Conservation (phyloP, 2,329 filamentous ascomycete species). For the Knufia fluminis region DNA sequence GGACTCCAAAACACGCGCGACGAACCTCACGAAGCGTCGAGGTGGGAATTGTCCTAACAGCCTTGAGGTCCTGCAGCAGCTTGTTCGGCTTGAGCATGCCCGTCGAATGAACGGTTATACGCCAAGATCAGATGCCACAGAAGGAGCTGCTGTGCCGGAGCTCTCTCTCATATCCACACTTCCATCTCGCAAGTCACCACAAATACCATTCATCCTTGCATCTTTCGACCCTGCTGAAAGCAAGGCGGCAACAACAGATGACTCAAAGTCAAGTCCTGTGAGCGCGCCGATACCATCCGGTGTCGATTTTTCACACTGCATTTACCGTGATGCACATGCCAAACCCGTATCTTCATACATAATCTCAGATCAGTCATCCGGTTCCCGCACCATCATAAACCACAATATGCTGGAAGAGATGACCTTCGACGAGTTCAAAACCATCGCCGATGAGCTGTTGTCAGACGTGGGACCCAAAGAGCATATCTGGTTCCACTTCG, state of each 20-base stretch:
- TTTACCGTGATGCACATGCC: conserved; percentile 47
- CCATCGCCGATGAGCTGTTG: conserved; percentile 36
- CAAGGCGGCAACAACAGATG: no score
- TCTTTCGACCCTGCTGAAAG: conserved; percentile 43
- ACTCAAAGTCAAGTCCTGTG: no score
- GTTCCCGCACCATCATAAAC: conserved; percentile 61
- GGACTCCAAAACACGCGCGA: conserved; percentile 64
- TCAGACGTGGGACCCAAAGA: conserved; percentile 37
- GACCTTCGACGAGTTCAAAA: conserved; percentile 51
- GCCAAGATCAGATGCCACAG: neutral
- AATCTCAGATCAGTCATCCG: conserved; percentile 50
- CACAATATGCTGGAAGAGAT: conserved; percentile 61
- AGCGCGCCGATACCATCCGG: no score
- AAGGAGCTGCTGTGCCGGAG: conserved; percentile 15
- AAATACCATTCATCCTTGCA: conserved; percentile 42
- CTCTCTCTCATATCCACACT: conserved; percentile 40
- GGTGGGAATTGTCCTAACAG: conserved; percentile 67
- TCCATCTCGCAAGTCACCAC: conserved; percentile 44
- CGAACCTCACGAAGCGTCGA: conserved; percentile 48
- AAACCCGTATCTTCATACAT: conserved; percentile 62
- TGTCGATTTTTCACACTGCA: conserved; percentile 47
- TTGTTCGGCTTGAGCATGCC: conserved; percentile 30
- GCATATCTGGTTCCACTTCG: conserved; percentile 45
- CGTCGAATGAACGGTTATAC: neutral
- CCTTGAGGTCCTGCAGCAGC: conserved; percentile 60